A percentile compares a stretch with the other conserved stretches of the same genome.
Evolutionary conservation across 352 stramenopile genomes (phyloP).

Genomic region (Globisporangium cystogenes): DNA sequence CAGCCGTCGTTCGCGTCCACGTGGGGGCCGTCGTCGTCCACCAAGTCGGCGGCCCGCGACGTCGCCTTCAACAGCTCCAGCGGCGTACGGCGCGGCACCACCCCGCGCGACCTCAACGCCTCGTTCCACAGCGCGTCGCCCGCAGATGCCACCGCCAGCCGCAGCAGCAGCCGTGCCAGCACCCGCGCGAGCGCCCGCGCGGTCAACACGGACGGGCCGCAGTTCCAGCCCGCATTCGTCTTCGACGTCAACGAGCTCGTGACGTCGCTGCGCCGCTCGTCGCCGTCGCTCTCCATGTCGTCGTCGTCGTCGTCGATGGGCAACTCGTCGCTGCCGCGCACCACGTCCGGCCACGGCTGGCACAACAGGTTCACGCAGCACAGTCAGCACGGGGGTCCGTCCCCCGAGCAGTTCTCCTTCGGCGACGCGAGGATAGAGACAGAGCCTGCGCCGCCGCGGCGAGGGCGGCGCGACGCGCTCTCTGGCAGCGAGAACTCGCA

Average conservation of each 20-base stretch:
- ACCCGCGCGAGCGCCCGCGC: not conserved
- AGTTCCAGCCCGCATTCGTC: constrained; percentile 42
- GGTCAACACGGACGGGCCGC: constrained; percentile 12
- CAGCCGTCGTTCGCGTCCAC: constrained; percentile 11
- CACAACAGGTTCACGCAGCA: constrained; percentile 14
- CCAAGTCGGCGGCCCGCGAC: constrained; percentile 6
- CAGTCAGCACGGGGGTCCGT: constrained; percentile 11
- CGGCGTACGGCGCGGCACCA: constrained; percentile 33
- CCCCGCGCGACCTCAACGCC: constrained; percentile 33
- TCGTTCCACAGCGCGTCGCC: constrained; percentile 17
- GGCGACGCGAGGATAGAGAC: constrained; percentile 24
- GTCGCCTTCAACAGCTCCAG: constrained; percentile 4
- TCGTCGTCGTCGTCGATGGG: constrained; percentile 19
- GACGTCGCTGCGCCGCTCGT: constrained; percentile 13
- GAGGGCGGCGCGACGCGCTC: constrained; percentile 34
- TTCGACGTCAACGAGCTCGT: constrained; percentile 58
- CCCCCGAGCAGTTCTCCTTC: constrained; percentile 3
- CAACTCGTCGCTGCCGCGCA: constrained; percentile 9
- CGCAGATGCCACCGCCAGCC: constrained; percentile 2
- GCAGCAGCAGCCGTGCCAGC: constrained; percentile 5
- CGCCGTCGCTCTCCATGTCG: constrained; percentile 27
- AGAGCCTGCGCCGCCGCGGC: constrained; percentile 19
- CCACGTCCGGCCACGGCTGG: constrained; percentile 13
- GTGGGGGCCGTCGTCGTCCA: constrained; percentile 16
- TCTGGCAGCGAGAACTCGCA: constrained; percentile 26